These are phyloP conservation scores for Fraxinus sp. DNA, from an alignment of 305 asterid genomes.

Conservation along the genomic window DNA sequence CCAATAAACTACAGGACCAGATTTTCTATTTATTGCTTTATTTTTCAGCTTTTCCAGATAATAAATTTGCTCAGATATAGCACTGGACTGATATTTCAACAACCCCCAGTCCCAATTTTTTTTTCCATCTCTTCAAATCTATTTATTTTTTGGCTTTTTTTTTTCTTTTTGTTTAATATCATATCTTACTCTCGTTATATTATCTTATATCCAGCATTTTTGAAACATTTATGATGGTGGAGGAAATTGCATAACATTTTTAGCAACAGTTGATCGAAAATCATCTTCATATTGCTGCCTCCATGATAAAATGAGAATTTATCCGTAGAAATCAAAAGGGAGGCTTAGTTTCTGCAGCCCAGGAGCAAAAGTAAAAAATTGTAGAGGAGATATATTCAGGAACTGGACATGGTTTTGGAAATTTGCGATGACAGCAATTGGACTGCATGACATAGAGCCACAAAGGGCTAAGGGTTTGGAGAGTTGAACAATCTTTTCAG, in stretches of 20 bases:
- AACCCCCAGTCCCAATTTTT: background rate
- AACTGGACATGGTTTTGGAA: background rate
- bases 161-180: background rate
- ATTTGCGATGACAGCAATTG: background rate
- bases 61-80: background rate
- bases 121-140: background rate
- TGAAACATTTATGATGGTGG: background rate
- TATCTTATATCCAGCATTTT: background rate
- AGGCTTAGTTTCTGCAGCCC: no score
- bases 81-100: background rate
- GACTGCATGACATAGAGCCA: background rate
- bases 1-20: background rate
- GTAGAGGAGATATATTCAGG: background rate
- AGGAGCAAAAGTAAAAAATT: background rate
- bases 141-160: background rate
- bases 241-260: no score
- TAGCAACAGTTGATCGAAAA: no score
- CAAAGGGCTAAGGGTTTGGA: background rate
- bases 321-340: no score
- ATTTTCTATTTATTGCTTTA: background rate
- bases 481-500: no score
- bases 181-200: background rate
- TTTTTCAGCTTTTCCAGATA: background rate
- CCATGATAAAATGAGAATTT: no score
- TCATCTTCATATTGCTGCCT: no score